These are phyloP conservation scores for Scenedesmus sp. DNA, from an alignment of 163 green algal genomes.

Conservation along the genomic window DNA sequence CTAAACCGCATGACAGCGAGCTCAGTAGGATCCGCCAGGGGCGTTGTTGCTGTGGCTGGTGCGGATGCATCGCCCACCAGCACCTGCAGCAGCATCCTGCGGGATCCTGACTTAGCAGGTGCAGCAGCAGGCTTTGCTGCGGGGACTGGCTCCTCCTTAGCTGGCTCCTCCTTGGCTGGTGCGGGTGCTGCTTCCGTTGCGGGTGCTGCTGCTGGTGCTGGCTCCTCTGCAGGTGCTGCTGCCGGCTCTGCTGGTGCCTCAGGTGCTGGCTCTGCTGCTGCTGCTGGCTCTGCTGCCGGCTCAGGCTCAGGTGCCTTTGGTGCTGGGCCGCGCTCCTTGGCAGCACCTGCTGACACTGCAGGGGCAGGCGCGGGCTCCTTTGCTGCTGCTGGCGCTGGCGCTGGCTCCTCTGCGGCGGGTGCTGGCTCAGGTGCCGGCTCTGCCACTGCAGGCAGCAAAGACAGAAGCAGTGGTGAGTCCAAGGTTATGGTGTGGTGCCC, in stretches of 20 bases:
- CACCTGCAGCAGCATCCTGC: slow-evolving; percentile 36
- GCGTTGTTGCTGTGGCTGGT: not conserved
- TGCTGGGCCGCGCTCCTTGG: not conserved
- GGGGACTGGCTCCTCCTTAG: not conserved
- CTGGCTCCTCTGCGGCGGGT: not conserved
- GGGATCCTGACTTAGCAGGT: not conserved
- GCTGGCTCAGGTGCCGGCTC: not conserved
- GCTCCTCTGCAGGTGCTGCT: not conserved
- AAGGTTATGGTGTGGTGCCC: no score
- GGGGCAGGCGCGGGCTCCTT: not conserved
- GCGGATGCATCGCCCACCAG: not conserved
- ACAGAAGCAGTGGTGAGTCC: no score
- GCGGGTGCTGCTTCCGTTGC: not conserved
- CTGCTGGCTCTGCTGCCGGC: not conserved
- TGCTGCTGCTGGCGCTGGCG: slow-evolving; percentile 4
- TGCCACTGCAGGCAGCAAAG: not conserved
- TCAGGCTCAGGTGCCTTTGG: not conserved
- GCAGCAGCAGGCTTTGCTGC: not conserved
- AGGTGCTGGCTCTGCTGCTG: not conserved
- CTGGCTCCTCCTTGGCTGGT: not conserved
- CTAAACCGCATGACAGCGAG: not conserved
- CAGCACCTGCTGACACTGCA: not conserved
- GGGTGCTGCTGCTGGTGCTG: not conserved
- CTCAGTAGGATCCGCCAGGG: not conserved
- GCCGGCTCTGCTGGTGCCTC: not conserved